Evolutionary conservation across 192 early-diverging fungal species (phyloP), one percentile per base, ranked within the genome.

Genomic region (Dissophora globulifera): DNA sequence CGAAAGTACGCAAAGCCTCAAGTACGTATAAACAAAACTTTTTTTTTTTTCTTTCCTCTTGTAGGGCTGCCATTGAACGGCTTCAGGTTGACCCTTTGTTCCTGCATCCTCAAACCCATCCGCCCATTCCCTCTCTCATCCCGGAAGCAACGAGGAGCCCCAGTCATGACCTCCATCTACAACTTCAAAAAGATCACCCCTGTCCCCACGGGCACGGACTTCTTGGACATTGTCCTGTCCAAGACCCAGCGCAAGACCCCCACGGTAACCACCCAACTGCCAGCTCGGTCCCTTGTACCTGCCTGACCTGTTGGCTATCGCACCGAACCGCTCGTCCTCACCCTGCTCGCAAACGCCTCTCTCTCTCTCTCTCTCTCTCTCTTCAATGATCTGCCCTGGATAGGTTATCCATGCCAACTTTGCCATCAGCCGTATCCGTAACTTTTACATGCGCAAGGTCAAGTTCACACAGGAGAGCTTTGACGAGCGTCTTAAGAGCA

Each of bases 371-470:
- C n/a, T n/a, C n/a, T n/a, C n/a, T n/a, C n/a, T n/a, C n/a, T n/a
- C n/a, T n/a, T n/a, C n/a, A n/a, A n/a, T n/a, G n/a, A n/a, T n/a
- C n/a, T n/a, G n/a, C n/a, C n/a, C n/a, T n/a, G n/a, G 8, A 42
- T 53, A 76, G 72, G 72, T 98, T 53, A 89, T 99, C 65, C 98
- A 99, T 83, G 94, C 96, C 31, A 91, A 94, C 68, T 99, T 97
- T 87, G 93, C 96, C 78, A 99, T 99, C 84, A 90, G 93, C 23
- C 85, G 98, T 65, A 99, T 99, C 69, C 82, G 97, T 48, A 91
- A 94, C 74, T 99, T 99, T 78, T 99, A 99, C 78, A 98, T 98
- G 95, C 92, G 97, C 72, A 99, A 99, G 80, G 96, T 98, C 81
- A 97, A 97, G 89, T 99, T 96, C 81, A 96, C 96, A 20, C 97